These are phyloP conservation scores for Neofusicoccum sp. DNA, from an alignment of 2,329 filamentous ascomycete genomes.

Conservation along the genomic window DNA sequence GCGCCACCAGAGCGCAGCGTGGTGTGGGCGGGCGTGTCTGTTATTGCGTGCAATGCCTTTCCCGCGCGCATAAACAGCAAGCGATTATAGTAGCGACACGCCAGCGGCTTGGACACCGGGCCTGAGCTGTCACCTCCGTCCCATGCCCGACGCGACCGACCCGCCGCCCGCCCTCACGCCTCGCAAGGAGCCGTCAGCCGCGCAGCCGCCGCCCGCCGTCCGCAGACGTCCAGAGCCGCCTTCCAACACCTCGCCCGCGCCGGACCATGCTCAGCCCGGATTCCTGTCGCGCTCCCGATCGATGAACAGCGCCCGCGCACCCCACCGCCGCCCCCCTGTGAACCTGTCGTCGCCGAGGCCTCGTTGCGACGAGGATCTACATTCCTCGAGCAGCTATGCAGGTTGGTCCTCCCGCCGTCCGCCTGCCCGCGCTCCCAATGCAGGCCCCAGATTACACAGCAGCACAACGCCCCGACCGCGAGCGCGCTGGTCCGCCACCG, in stretches of 20 bases:
- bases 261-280: constrained; percentile 16
- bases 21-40: neutral
- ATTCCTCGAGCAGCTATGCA: constrained; percentile 31
- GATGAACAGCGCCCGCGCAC: constrained; percentile 23
- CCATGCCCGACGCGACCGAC: neutral
- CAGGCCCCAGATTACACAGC: constrained; percentile 22
- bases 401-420: constrained; percentile 24
- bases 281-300: constrained; percentile 22
- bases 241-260: constrained; percentile 19
- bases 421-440: constrained; percentile 16
- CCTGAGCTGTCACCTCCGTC: constrained; percentile 16
- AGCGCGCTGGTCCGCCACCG: constrained; percentile 15
- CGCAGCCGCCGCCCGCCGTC: constrained; percentile 11
- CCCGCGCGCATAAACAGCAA: neutral
- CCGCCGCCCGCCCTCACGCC: neutral
- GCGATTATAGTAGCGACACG: constrained; percentile 16
- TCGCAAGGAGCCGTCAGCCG: constrained; percentile 13
- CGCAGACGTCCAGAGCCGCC: neutral
- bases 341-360: constrained; percentile 24
- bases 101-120: neutral
- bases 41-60: neutral
- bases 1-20: neutral
- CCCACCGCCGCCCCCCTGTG: constrained; percentile 23
- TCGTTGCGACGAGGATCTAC: constrained; percentile 27
- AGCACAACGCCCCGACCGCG: constrained; percentile 10